Conservation (phyloP, 2,329 filamentous ascomycete species). For the Colletotrichum tanaceti region DNA sequence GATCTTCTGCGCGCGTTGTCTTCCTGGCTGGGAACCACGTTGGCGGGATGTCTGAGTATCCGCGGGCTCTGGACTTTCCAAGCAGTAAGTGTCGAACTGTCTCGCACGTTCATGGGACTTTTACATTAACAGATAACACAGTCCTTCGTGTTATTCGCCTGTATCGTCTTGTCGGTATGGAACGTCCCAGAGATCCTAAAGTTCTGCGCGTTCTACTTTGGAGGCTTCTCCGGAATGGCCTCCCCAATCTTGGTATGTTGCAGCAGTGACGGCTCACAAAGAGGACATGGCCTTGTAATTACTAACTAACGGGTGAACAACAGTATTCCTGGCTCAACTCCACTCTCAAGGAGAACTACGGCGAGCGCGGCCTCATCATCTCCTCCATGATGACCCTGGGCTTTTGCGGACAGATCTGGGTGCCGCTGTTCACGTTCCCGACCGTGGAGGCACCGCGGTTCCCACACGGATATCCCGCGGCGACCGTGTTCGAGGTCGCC, state of each 20-base stretch:
- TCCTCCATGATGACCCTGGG: slow-evolving; percentile 52
- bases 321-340: slow-evolving; percentile 50
- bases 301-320: not conserved
- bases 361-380: slow-evolving; percentile 49
- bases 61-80: slow-evolving; percentile 48
- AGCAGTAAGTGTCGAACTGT: not conserved
- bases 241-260: slow-evolving; percentile 44
- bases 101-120: rapidly evolving
- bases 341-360: slow-evolving; percentile 48
- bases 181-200: slow-evolving; percentile 47
- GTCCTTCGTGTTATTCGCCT: slow-evolving; percentile 45
- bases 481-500: slow-evolving; percentile 44
- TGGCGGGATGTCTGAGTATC: slow-evolving; percentile 45
- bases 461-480: slow-evolving; percentile 46
- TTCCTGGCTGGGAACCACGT: slow-evolving; percentile 47
- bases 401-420: slow-evolving; percentile 47
- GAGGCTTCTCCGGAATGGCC: slow-evolving; percentile 47
- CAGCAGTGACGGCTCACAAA: not conserved
- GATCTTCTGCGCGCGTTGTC: slow-evolving; percentile 45
- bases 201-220: slow-evolving; percentile 49
- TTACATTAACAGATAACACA: not conserved
- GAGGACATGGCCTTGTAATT: not conserved
- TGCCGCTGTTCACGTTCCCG: slow-evolving; percentile 47
- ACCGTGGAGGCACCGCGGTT: slow-evolving; percentile 46
- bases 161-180: slow-evolving; percentile 47